phyloP scores from a whole-genome alignment of 2,329 filamentous ascomycete species.

The Fusarium transvaalense region DNA sequence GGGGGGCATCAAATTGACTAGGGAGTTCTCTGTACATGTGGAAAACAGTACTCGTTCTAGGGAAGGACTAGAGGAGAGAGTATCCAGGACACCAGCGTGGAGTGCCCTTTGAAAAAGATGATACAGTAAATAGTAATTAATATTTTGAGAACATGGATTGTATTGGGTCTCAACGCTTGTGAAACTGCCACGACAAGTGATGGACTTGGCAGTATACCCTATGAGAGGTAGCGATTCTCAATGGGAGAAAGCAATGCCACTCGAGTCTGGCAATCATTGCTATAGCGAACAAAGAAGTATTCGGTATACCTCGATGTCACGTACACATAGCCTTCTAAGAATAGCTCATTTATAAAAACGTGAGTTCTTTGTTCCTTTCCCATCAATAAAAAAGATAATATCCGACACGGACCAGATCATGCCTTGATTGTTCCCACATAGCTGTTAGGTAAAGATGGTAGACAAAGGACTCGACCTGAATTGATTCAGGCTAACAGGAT shows the following conservation, averaged over 20 bases:
- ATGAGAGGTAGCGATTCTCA: neutral
- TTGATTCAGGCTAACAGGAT: neutral
- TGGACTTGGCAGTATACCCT: neutral
- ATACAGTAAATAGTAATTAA: neutral
- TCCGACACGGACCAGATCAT: neutral
- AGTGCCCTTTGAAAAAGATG: conserved; percentile 25
- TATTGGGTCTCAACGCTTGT: neutral
- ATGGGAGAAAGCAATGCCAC: neutral
- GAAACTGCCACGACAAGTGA: neutral
- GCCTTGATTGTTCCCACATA: neutral
- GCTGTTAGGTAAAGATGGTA: neutral
- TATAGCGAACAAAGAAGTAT: neutral
- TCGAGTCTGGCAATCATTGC: neutral
- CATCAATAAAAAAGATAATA: neutral
- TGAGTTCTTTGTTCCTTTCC: neutral
- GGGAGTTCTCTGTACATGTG: conserved; percentile 40
- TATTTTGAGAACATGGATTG: neutral
- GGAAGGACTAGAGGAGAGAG: conserved; percentile 28
- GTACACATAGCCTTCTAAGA: neutral
- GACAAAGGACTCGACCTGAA: conserved; percentile 5
- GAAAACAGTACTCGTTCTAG: conserved; percentile 33
- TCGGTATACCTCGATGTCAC: neutral
- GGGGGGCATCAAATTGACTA: conserved; percentile 38
- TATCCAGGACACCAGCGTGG: conserved; percentile 36
- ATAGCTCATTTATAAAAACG: neutral